A percentile compares a stretch with the other conserved stretches of the same genome.
Evolutionary conservation across 2,329 filamentous ascomycete species (phyloP).

Genomic region (Grosmannia clavigera): DNA sequence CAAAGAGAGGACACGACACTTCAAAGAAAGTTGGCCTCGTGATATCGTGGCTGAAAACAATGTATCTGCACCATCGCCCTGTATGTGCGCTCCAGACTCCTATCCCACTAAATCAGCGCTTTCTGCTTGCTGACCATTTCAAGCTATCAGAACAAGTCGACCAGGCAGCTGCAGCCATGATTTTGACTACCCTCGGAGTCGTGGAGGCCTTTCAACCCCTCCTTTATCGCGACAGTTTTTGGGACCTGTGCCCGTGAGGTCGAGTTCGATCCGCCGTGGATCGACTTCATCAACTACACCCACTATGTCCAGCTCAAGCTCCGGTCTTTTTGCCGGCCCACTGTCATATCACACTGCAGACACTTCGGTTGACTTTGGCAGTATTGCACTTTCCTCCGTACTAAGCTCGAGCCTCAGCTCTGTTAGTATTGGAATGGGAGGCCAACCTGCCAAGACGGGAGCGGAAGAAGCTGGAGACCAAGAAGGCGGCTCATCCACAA

Average conservation of each 20-base stretch:
- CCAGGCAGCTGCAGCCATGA: slow-evolving; percentile 5
- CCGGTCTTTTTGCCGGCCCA: not conserved
- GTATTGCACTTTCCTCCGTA: not conserved
- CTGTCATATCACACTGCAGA: slow-evolving; percentile 11
- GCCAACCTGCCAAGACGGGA: not conserved
- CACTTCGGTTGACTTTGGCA: slow-evolving; percentile 11
- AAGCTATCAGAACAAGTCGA: slow-evolving; percentile 6
- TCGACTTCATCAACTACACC: slow-evolving; percentile 5
- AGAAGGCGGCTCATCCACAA: no score
- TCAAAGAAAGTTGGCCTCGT: slow-evolving; percentile 5
- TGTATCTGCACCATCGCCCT: slow-evolving; percentile 13
- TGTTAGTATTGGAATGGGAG: not conserved
- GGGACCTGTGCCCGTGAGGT: not conserved
- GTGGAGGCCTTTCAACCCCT: not conserved
- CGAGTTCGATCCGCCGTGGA: slow-evolving; percentile 7
- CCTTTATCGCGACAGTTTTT: not conserved
- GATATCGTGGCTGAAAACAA: not conserved
- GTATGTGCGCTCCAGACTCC: slow-evolving; percentile 12
- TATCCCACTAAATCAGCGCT: not conserved
- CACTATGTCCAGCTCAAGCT: slow-evolving; percentile 7
- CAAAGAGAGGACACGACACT: not conserved
- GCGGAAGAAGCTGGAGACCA: not conserved
- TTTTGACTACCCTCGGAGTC: not conserved
- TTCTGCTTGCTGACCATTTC: not conserved
- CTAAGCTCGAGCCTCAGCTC: not conserved